Conservation (phyloP, 1,139 yeast species). For the Suhomyces anneliseae region DNA sequence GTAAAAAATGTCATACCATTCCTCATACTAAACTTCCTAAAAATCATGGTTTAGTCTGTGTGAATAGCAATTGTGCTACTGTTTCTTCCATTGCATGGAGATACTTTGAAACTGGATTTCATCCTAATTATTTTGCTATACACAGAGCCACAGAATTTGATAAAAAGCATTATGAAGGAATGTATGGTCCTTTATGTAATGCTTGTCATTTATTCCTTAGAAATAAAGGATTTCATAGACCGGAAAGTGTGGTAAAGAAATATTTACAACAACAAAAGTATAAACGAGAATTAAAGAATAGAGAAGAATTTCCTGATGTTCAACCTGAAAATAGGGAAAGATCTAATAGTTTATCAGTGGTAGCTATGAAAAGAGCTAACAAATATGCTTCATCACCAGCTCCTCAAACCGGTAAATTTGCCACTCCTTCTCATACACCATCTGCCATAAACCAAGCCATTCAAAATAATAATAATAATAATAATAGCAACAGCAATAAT, state of each 20-base stretch:
- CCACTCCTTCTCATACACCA: slow-evolving; percentile 48
- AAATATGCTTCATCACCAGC: slow-evolving; percentile 28
- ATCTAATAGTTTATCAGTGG: slow-evolving; percentile 18
- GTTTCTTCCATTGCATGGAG: slow-evolving; percentile 47
- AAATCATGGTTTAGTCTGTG: slow-evolving; percentile 44
- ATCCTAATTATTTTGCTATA: slow-evolving; percentile 39
- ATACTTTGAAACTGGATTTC: slow-evolving; percentile 45
- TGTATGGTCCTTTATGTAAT: slow-evolving; percentile 54
- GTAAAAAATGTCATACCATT: slow-evolving; percentile 46
- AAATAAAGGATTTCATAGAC: slow-evolving; percentile 53
- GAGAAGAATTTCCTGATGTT: slow-evolving; percentile 19
- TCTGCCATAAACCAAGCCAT: slow-evolving; percentile 46
- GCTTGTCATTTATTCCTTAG: slow-evolving; percentile 51
- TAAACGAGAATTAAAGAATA: slow-evolving; percentile 34
- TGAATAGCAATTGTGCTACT: slow-evolving; percentile 46
- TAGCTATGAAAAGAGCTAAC: slow-evolving; percentile 20
- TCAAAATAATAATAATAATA: slow-evolving; percentile 21
- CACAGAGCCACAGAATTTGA: slow-evolving; percentile 42
- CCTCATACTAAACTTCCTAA: slow-evolving; percentile 39
- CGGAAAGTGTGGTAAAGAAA: slow-evolving; percentile 48
- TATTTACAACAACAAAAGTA: slow-evolving; percentile 49
- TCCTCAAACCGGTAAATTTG: slow-evolving; percentile 30
- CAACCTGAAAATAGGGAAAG: slow-evolving; percentile 8
- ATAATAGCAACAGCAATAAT: slow-evolving; percentile 8
- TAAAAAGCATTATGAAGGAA: slow-evolving; percentile 45